Evolutionary conservation across 148 eudicot genomes (phyloP).

Genomic region (Heliosperma pusillum): DNA sequence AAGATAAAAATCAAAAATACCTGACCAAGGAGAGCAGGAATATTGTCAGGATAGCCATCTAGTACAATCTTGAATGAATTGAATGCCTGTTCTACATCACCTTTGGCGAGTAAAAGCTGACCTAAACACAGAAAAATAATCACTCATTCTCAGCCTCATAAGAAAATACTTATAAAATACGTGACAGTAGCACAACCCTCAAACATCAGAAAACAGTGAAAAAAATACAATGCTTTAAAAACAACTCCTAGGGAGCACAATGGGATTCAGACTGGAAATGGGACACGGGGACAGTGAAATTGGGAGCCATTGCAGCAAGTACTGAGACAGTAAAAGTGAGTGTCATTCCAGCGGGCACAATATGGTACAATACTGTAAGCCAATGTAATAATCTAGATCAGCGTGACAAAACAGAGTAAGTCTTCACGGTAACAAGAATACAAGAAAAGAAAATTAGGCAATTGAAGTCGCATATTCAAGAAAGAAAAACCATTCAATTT

Average conservation of each 20-base stretch:
- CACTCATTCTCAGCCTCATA: background rate
- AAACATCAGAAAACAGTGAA: slow-evolving; percentile 4
- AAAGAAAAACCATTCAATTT: background rate
- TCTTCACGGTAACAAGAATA: too few species aligned
- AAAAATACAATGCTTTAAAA: background rate
- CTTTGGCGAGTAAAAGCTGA: slow-evolving; percentile 90
- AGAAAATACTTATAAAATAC: background rate
- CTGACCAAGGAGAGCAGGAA: slow-evolving; percentile 99
- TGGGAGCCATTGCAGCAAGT: background rate
- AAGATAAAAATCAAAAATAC: slow-evolving; percentile 32
- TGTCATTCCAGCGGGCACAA: background rate
- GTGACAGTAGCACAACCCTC: slow-evolving; percentile 6
- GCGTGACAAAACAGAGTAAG: background rate
- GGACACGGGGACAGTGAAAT: background rate
- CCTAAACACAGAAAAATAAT: slow-evolving; percentile 42
- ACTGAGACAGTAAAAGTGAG: too few species aligned
- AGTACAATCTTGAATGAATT: slow-evolving; percentile 85
- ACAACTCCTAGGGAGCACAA: background rate
- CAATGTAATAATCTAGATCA: background rate
- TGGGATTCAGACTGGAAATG: slow-evolving; percentile 8
- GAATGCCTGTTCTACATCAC: slow-evolving; percentile 84
- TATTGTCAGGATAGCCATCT: slow-evolving; percentile 86
- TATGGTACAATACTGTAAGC: slow-evolving; percentile 3
- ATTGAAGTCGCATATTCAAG: too few species aligned
- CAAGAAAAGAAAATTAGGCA: too few species aligned